phyloP scores from a whole-genome alignment of 306 rosid genomes.

The Casuarina glauca region DNA sequence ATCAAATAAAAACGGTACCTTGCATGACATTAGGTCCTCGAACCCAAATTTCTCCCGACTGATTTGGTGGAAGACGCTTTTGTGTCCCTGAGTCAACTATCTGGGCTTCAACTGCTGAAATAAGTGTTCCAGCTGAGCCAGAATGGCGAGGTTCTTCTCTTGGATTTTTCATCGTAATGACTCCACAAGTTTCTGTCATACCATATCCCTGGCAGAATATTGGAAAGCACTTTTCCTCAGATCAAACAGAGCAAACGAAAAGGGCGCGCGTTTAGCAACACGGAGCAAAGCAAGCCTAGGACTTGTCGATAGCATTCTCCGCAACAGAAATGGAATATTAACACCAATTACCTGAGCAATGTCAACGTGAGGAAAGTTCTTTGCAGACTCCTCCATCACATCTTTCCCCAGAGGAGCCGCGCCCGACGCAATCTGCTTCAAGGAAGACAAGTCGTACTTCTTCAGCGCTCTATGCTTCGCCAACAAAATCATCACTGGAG shows the following conservation, averaged over 20 bases:
- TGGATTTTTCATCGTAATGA: constrained; percentile 25
- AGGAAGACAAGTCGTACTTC: constrained; percentile 40
- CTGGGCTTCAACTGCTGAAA: constrained; percentile 38
- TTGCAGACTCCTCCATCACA: constrained; percentile 40
- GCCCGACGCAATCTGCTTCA: constrained; percentile 35
- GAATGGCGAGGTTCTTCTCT: constrained; percentile 22
- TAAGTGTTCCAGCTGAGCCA: constrained; percentile 38
- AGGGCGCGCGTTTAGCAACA: too few relatives aligned
- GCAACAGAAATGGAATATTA: too few relatives aligned
- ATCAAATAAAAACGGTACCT: constrained; percentile 22
- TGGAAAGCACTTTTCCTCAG: neutral
- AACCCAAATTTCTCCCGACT: constrained; percentile 42
- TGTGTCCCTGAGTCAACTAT: constrained; percentile 28
- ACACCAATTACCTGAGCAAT: constrained; percentile 36
- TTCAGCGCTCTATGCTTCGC: constrained; percentile 28
- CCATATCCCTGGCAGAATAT: constrained; percentile 46
- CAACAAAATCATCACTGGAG: constrained; percentile 43
- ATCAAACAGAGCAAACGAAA: too few relatives aligned
- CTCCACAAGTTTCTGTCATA: constrained; percentile 48
- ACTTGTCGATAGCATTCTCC: too few relatives aligned
- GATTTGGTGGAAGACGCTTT: constrained; percentile 43
- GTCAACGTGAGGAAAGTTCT: constrained; percentile 27
- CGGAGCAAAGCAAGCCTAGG: too few relatives aligned
- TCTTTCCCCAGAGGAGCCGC: constrained; percentile 53
- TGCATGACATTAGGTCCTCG: constrained; percentile 47